Evolutionary conservation across 140 eudicot genomes (phyloP), one percentile per base, ranked within the genome.

Genomic region (Erigeron philadelphicus): DNA sequence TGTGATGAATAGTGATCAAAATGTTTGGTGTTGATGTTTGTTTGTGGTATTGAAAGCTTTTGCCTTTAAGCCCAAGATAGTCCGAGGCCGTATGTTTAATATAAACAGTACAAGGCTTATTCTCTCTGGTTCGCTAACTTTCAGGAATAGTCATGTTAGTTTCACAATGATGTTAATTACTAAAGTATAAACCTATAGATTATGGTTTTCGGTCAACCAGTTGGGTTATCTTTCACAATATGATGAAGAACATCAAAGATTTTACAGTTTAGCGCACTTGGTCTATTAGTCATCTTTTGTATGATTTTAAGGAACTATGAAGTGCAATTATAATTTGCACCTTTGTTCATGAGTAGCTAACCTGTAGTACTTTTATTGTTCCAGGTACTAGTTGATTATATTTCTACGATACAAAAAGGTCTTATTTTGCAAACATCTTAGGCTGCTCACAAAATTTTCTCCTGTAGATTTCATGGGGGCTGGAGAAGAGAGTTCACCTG

Each of bases 401-500:
- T 61, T 45, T 66, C 67, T 18, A 56, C 79, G 60, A 63, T 25
- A 66, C 68, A 6, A 66, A 16, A 48, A 67, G 40, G 42, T 21
- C 11, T 35, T 31, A 55, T 61, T 50, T 64, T 17, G 62, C 52
- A 1, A 64, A 55, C 64, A 43, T 60, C 31, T 23, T 10, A 48
- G 78, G 52, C 50, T 56, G 66, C 63, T 9, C 74, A 64, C 70
- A 49, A 61, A 71, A 45, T 63, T 58, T 31, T 70, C 52, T 56
- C 13, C 47, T 44, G 70, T 75, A 63, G 61, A 66, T 70, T 52
- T 41, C 31, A 88, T 91, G 95, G 89, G 95, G 77, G 71, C 88
- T n/a, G 88, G 90, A 75, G 92, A 88, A 80, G 95, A 86, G 72
- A 73, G 80, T 75, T 77, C 90, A 11, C 89, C 96, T 64, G 64